Percentiles rank a stretch among this genome's conserved stretches.
Conservation (phyloP, 2,329 filamentous ascomycete genomes). For the Arthrobotrys entomopaga region DNA sequence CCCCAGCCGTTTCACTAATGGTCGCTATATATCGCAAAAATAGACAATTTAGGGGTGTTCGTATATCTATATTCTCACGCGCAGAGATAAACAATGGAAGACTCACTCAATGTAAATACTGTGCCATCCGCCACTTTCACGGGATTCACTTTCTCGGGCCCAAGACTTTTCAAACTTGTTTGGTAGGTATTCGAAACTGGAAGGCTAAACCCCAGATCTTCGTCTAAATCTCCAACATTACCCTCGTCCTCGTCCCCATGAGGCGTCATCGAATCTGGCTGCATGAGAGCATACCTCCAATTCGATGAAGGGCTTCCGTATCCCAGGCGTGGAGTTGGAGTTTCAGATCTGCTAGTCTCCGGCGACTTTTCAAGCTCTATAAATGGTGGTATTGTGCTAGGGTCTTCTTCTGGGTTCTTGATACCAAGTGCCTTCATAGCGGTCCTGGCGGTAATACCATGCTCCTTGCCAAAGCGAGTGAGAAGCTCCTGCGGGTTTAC, state of each 20-base stretch:
- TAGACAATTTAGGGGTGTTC: neutral
- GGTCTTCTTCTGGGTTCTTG: constrained; percentile 18
- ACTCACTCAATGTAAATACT: neutral
- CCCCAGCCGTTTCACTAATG: neutral
- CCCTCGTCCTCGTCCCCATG: constrained; percentile 25
- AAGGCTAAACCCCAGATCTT: constrained; percentile 8
- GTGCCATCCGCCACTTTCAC: constrained; percentile 5
- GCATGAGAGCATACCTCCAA: constrained; percentile 4
- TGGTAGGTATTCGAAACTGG: constrained; percentile 14
- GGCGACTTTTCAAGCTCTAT: constrained; percentile 1
- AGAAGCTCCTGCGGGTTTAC: constrained; percentile 16
- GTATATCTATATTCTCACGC: no score
- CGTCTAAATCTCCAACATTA: constrained; percentile 23
- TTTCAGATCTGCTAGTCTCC: neutral
- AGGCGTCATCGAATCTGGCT: neutral
- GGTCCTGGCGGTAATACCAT: constrained; percentile 2
- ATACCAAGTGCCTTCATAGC: constrained; percentile 33
- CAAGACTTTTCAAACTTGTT: neutral
- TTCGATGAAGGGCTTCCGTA: constrained; percentile 15
- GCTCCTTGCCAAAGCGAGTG: neutral
- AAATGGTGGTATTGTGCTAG: constrained; percentile 14
- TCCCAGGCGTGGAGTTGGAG: neutral
- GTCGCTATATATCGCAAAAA: neutral
- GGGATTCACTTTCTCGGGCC: constrained; percentile 19
- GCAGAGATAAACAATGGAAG: neutral